phyloP scores from a whole-genome alignment of 768 basidiomycete species.

The Rhizopogon vesiculosus region DNA sequence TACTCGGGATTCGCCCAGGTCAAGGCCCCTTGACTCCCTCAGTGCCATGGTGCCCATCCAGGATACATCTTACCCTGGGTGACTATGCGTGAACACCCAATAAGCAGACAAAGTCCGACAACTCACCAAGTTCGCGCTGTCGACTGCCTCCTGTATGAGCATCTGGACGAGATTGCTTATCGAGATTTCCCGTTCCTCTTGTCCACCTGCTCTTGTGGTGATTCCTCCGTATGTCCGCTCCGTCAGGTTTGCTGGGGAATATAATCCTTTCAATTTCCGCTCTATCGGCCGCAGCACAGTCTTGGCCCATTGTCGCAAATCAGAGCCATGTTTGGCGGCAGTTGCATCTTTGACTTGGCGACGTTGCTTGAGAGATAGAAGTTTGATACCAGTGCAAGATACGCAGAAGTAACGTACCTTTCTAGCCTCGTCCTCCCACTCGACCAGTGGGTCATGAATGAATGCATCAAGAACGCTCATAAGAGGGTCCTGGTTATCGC shows the following conservation, averaged over 20 bases:
- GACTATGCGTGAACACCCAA: slow-evolving; percentile 6
- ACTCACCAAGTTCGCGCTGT: slow-evolving; percentile 62
- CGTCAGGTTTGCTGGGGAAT: slow-evolving; percentile 42
- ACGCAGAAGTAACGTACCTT: slow-evolving; percentile 33
- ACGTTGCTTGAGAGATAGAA: not conserved
- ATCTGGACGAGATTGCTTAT: slow-evolving; percentile 88
- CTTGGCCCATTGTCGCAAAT: slow-evolving; percentile 66
- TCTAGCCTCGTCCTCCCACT: slow-evolving; percentile 86
- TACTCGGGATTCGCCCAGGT: not conserved
- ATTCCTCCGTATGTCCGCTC: slow-evolving; percentile 30
- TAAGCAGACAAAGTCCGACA: not conserved
- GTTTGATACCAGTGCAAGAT: not conserved
- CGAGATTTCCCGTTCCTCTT: slow-evolving; percentile 44
- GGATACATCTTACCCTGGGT: slow-evolving; percentile 85
- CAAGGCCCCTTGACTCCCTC: not conserved
- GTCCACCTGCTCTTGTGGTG: slow-evolving; percentile 7
- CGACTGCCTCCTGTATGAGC: slow-evolving; percentile 86
- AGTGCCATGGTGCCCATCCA: slow-evolving; percentile 87
- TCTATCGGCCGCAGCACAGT: slow-evolving; percentile 77
- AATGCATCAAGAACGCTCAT: slow-evolving; percentile 97
- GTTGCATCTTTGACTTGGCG: slow-evolving; percentile 38
- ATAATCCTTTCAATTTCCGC: slow-evolving; percentile 75
- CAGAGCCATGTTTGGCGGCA: slow-evolving; percentile 40
- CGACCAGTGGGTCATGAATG: slow-evolving; percentile 93
- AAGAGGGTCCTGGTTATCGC: slow-evolving; percentile 87